Conservation (phyloP, 2,329 filamentous ascomycete species). For the Neocucurbitaria cava region DNA sequence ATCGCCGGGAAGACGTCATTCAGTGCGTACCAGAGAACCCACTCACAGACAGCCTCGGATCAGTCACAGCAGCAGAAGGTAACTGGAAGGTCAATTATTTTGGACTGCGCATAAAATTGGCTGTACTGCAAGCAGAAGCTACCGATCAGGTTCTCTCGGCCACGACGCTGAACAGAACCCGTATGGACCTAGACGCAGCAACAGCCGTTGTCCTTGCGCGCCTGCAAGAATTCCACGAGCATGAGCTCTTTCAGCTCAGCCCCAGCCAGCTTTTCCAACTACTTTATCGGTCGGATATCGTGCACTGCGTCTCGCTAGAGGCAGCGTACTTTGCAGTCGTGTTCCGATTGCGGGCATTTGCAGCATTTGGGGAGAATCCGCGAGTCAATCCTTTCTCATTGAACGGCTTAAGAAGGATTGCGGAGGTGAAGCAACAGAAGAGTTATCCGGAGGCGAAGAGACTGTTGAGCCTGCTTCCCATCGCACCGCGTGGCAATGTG, state of each 20-base stretch:
- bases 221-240: conserved; percentile 21
- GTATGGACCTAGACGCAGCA: conserved; percentile 9
- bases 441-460: conserved; percentile 24
- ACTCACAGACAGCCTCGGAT: conserved; percentile 16
- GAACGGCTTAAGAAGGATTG: conserved; percentile 19
- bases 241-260: conserved; percentile 29
- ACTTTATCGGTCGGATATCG: conserved; percentile 34
- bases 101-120: conserved; percentile 22
- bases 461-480: conserved; percentile 22
- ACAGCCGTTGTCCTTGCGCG: conserved; percentile 10
- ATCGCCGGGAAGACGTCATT: conserved; percentile 26
- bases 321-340: conserved; percentile 35
- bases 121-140: conserved; percentile 30
- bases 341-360: conserved; percentile 26
- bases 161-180: conserved; percentile 4
- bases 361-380: conserved; percentile 18
- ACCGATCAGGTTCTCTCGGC: conserved; percentile 29
- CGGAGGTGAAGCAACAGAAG: conserved; percentile 18
- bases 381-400: conserved; percentile 27
- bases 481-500: conserved; percentile 28
- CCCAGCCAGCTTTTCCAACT: conserved; percentile 27
- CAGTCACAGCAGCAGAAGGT: conserved; percentile 28
- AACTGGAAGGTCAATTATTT: conserved; percentile 32
- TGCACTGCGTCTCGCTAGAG: conserved; percentile 27
- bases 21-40: conserved; percentile 10